Base-by-base conservation (phyloP, 495 filamentous ascomycete species). In the Talaromyces adpressus region DNA sequence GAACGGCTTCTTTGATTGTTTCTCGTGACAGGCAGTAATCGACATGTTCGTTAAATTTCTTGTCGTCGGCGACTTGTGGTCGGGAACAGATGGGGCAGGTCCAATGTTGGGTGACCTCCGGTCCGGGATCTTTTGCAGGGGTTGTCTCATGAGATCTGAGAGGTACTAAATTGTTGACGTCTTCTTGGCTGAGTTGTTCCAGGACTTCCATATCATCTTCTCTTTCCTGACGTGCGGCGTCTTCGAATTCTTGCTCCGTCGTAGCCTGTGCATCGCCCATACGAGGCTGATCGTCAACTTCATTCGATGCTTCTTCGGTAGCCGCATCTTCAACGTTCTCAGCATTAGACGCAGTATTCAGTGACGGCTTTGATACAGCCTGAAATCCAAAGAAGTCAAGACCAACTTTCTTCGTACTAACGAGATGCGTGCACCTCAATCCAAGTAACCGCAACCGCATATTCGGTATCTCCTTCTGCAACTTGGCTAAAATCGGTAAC, bases 381-480 rank as follows among this genome's bases (percentile, higher is more conserved):
- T 70, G 59, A 11, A 85, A 68, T 11, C 91, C 91, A 68, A 97
- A 98, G 76, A 97, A 96, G 47, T 91, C 86, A 59, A 87, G 76
- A 0, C 85, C 83, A 16, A 85, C 82, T 69, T 90, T 93, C 70
- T 91, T 93, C 18, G 87, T 92, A 74, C 85, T 93, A 22, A 96
- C 83, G 6, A 99, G 78, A 68, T 96, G 85, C 0, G 92, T 96
- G 68, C 91, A 91, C 36, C 94, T 80, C 5, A 99, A 78, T 4
- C 94, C 94, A 83, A 99, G 90, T 18, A 99, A 75, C 11, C 95
- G 84, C 7, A 99, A 69, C 66, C 84, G 95, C 80, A 98, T 81
- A 18, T 82, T 80, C 0, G 91, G 89, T 12, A 92, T 86, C 62
- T 99, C 94, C 59, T 89, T 88, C 75, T 96, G 91, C 7, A 98